Evolutionary conservation across 129 eudicot species (phyloP).

Genomic region (Tagetes erecta): DNA sequence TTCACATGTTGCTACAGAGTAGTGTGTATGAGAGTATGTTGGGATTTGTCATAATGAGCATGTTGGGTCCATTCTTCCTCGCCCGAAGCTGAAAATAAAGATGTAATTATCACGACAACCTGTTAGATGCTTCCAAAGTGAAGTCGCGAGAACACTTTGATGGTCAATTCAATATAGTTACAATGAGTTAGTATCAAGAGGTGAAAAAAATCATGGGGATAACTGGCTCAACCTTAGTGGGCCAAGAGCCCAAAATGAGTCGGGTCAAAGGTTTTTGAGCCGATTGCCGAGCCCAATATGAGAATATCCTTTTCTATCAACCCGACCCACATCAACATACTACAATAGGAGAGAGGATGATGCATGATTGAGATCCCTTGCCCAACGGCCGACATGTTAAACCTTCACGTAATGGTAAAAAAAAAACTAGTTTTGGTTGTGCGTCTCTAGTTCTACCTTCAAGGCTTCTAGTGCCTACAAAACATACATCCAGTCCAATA

Average conservation of each 20-base stretch:
- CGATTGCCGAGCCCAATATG: not conserved
- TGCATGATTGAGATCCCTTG: conserved; percentile 59
- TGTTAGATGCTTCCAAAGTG: no score
- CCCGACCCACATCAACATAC: conserved; percentile 86
- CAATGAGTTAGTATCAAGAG: not conserved
- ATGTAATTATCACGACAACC: no score
- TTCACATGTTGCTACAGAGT: not conserved
- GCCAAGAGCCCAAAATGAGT: not conserved
- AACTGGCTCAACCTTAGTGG: not conserved
- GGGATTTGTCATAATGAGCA: no score
- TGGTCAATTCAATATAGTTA: no score
- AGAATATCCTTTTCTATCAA: conserved; percentile 32
- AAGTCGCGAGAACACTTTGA: no score
- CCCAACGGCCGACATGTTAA: conserved; percentile 69
- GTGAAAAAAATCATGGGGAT: not conserved
- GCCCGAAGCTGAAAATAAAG: not conserved
- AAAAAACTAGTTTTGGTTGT: no score
- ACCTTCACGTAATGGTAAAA: conserved; percentile 38
- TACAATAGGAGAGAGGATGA: conserved; percentile 84
- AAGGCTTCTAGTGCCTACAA: not conserved
- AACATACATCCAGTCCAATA: conserved; percentile 75
- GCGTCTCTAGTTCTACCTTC: no score
- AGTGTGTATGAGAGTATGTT: no score
- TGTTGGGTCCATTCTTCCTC: no score
- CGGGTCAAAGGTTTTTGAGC: no score